Evolutionary conservation across 352 stramenopile genomes (phyloP).

Genomic region (Phytophthora foliorum): DNA sequence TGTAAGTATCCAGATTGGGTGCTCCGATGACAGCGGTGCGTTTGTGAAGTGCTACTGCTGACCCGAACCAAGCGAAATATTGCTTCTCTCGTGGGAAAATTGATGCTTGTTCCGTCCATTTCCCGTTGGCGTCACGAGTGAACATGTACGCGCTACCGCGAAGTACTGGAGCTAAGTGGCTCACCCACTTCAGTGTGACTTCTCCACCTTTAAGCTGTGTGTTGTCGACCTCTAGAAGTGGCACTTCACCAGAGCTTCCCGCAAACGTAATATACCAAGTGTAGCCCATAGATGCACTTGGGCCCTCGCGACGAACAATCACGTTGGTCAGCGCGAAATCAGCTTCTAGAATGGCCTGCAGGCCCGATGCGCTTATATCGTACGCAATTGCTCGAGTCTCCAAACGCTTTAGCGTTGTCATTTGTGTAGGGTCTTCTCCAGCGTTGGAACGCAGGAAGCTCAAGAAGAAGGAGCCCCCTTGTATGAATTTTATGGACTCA

Average conservation of each 20-base stretch:
- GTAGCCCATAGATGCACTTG: slow-evolving; percentile 60
- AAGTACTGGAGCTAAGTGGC: slow-evolving; percentile 63
- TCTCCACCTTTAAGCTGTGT: slow-evolving; percentile 37
- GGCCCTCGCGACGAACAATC: slow-evolving; percentile 70
- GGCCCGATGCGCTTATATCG: slow-evolving; percentile 48
- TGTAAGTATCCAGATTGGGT: slow-evolving; percentile 93
- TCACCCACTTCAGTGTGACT: slow-evolving; percentile 52
- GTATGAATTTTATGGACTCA: slow-evolving; percentile 20
- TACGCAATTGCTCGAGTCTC: slow-evolving; percentile 63
- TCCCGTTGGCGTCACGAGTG: slow-evolving; percentile 52
- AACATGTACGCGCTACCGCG: slow-evolving; percentile 78
- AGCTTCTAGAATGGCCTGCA: slow-evolving; percentile 67
- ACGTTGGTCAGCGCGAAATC: slow-evolving; percentile 82
- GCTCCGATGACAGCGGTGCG: slow-evolving; percentile 91
- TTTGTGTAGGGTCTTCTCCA: slow-evolving; percentile 17
- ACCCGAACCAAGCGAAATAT: slow-evolving; percentile 90
- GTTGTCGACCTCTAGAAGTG: slow-evolving; percentile 65
- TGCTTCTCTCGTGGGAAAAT: slow-evolving; percentile 94
- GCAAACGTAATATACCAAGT: slow-evolving; percentile 91
- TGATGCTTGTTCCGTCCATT: slow-evolving; percentile 93
- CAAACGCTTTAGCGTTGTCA: slow-evolving; percentile 35
- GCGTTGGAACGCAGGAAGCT: slow-evolving; percentile 47
- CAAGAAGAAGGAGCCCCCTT: slow-evolving; percentile 61
- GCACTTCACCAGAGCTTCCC: slow-evolving; percentile 57
- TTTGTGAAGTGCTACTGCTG: slow-evolving; percentile 83